Conservation (phyloP, 1,284 basidiomycete species). For the Meira nashicola region DNA sequence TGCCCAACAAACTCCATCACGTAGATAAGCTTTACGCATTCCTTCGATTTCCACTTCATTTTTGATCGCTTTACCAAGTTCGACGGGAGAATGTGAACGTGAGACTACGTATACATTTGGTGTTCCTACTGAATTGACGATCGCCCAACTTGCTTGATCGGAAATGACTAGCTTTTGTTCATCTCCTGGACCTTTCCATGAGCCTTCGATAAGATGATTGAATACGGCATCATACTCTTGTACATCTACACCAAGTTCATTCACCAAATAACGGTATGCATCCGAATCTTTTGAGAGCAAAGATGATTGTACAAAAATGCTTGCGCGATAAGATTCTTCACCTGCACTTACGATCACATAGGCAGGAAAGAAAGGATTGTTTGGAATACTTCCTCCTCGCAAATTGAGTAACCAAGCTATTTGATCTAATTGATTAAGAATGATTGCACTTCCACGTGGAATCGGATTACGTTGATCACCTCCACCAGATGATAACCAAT, state of each 20-base stretch:
- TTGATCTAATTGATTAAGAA: conserved; percentile 43
- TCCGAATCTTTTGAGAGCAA: conserved; percentile 20
- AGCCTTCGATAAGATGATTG: conserved; percentile 18
- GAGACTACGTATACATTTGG: background rate
- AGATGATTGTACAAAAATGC: conserved; percentile 32
- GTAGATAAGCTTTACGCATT: conserved; percentile 37
- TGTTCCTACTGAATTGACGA: conserved; percentile 35
- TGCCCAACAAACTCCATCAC: conserved; percentile 48
- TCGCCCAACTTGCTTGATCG: conserved; percentile 35
- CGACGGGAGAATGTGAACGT: conserved; percentile 22
- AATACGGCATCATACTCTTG: conserved; percentile 29
- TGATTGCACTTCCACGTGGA: conserved; percentile 19
- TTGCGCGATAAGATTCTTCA: conserved; percentile 14
- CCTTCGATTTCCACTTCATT: conserved; percentile 42
- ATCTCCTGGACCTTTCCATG: conserved; percentile 15
- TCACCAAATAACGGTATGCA: conserved; percentile 22
- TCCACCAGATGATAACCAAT: conserved; percentile 9
- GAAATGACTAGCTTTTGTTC: conserved; percentile 26
- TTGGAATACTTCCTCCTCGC: conserved; percentile 43
- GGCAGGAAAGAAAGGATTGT: conserved; percentile 44
- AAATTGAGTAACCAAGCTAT: conserved; percentile 49
- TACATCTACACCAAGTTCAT: conserved; percentile 22
- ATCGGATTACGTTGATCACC: background rate
- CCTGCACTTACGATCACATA: conserved; percentile 28
- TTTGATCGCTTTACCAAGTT: conserved; percentile 44